Evolutionary conservation across 345 rosid species (phyloP).

Genomic region (Eucalyptus curtisii): DNA sequence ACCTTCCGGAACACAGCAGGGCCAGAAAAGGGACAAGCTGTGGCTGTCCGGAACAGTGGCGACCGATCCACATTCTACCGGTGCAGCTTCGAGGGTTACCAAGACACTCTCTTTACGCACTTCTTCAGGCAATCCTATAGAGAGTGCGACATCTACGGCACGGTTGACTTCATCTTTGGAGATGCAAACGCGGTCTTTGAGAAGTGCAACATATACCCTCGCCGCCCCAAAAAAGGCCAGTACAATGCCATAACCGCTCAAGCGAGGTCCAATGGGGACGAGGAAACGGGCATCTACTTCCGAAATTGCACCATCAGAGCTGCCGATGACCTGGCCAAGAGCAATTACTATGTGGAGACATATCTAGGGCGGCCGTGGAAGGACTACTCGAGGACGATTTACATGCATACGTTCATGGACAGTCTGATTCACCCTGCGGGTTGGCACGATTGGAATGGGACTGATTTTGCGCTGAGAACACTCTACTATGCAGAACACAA

Average conservation of each 20-base stretch:
- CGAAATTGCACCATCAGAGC: neutral
- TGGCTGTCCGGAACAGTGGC: neutral
- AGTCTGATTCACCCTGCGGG: constrained; percentile 53
- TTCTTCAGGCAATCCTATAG: constrained; percentile 62
- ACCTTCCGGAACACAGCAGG: neutral
- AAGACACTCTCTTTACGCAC: constrained; percentile 65
- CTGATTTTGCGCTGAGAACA: constrained; percentile 40
- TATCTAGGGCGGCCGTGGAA: constrained; percentile 81
- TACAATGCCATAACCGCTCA: constrained; percentile 75
- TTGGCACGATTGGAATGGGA: constrained; percentile 57
- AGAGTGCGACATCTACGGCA: constrained; percentile 81
- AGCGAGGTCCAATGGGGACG: constrained; percentile 52
- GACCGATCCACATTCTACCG: neutral
- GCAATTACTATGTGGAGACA: constrained; percentile 16
- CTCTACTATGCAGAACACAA: constrained; percentile 65
- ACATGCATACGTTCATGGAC: constrained; percentile 41
- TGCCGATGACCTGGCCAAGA: neutral
- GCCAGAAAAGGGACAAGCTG: neutral
- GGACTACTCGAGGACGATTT: constrained; percentile 58
- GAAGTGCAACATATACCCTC: constrained; percentile 54
- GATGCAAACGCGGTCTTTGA: constrained; percentile 72
- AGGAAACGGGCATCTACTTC: constrained; percentile 40
- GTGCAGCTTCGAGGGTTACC: neutral
- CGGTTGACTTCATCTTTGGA: constrained; percentile 84
- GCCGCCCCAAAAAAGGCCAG: constrained; percentile 45